phyloP scores from a whole-genome alignment of 1,284 basidiomycete genomes.

The Peniophora sp. region DNA sequence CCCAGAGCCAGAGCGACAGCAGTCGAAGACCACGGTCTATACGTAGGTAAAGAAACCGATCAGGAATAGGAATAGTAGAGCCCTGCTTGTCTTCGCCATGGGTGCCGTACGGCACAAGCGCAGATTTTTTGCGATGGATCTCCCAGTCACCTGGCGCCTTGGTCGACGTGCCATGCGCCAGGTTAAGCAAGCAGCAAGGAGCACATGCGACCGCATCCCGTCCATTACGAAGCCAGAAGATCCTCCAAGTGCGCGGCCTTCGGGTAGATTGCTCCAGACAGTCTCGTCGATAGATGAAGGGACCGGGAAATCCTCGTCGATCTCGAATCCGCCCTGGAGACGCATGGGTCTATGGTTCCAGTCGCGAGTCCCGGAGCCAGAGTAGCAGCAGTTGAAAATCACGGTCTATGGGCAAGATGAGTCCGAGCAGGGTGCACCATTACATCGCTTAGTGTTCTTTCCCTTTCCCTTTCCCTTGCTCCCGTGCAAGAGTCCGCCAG shows the following conservation, averaged over 20 bases:
- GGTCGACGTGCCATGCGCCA: constrained; percentile 2
- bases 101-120: background rate
- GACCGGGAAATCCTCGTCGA: constrained; percentile 11
- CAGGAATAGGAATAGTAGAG: constrained; percentile 13
- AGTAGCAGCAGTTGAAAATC: constrained; percentile 30
- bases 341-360: constrained; percentile 3
- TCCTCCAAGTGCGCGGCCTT: constrained; percentile 6
- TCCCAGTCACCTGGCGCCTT: background rate
- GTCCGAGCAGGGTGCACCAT: background rate
- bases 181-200: constrained; percentile 30
- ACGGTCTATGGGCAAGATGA: constrained; percentile 18
- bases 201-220: constrained; percentile 23
- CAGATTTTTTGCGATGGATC: background rate
- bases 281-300: constrained; percentile 14
- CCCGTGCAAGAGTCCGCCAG: constrained; percentile 13
- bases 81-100: background rate
- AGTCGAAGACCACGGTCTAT: constrained; percentile 30
- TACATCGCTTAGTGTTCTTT: constrained; percentile 23
- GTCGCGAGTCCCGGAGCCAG: constrained; percentile 19
- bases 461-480: constrained; percentile 12
- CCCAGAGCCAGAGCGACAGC: constrained; percentile 26
- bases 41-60: constrained; percentile 10
- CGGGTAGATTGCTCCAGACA: constrained; percentile 9
- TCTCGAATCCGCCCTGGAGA: constrained; percentile 14
- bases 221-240: constrained; percentile 16